phyloP scores from a whole-genome alignment of 768 basidiomycete species.

The Punctularia strigosozonata region DNA sequence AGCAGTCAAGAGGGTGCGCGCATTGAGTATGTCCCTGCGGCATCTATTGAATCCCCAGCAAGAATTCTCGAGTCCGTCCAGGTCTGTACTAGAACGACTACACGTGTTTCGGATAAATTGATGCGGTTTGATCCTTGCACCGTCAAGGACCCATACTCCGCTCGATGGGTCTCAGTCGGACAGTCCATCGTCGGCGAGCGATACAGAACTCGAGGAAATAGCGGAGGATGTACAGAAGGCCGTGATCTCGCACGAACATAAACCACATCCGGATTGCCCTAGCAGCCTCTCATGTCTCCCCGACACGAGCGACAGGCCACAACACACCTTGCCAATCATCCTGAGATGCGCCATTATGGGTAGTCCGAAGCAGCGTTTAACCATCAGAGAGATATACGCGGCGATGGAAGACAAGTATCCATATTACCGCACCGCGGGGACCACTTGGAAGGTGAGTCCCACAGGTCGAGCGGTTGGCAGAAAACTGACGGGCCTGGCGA shows the following conservation, averaged over 20 bases:
- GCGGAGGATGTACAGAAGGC: neutral
- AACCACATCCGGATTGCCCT: conserved; percentile 66
- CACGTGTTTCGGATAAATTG: too few relatives aligned
- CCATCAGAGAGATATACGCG: conserved; percentile 77
- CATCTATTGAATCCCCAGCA: too few relatives aligned
- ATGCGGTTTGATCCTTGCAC: too few relatives aligned
- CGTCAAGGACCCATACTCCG: too few relatives aligned
- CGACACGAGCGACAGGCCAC: conserved; percentile 67
- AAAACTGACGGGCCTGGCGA: neutral
- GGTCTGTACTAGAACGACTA: too few relatives aligned
- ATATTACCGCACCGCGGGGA: conserved; percentile 70
- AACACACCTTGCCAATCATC: conserved; percentile 78
- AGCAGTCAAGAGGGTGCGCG: too few relatives aligned
- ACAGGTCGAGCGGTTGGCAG: neutral
- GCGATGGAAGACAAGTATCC: conserved; percentile 81
- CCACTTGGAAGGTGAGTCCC: conserved; percentile 68
- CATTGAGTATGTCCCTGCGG: too few relatives aligned
- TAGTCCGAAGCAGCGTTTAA: conserved; percentile 60
- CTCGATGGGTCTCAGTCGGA: too few relatives aligned
- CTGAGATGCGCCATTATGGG: conserved; percentile 77
- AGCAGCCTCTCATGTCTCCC: conserved; percentile 69
- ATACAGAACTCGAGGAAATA: neutral
- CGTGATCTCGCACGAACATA: conserved; percentile 27
- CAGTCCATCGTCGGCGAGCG: neutral
- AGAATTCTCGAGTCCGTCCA: too few relatives aligned